phyloP scores from a whole-genome alignment of 2,329 filamentous ascomycete species.

The Epichloe hybrida region DNA sequence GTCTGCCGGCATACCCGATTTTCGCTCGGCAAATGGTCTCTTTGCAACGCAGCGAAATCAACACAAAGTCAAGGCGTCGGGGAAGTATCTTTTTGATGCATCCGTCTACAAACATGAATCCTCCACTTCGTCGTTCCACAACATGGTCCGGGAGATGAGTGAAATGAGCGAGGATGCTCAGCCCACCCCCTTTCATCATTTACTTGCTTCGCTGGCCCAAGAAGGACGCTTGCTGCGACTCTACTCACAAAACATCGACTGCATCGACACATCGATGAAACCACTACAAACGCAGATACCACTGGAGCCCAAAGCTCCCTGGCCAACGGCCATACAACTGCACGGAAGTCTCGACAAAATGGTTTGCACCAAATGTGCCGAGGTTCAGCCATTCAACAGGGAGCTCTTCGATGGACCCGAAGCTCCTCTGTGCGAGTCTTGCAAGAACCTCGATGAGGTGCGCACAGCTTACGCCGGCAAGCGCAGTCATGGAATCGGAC shows the following conservation, averaged over 20 bases:
- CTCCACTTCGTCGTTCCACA: conserved; percentile 82
- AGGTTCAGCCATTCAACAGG: conserved; percentile 62
- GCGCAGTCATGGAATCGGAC: conserved; percentile 84
- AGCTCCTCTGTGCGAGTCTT: conserved; percentile 66
- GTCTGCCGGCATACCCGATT: conserved; percentile 92
- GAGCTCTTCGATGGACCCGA: conserved; percentile 73
- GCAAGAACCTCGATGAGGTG: conserved; percentile 59
- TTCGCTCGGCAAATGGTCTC: conserved; percentile 79
- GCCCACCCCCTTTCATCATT: conserved; percentile 83
- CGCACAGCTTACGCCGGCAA: conserved; percentile 68
- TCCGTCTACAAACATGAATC: conserved; percentile 90
- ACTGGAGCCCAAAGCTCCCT: conserved; percentile 69
- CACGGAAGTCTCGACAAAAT: conserved; percentile 92
- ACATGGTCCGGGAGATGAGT: conserved; percentile 89
- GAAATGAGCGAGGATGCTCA: conserved; percentile 61
- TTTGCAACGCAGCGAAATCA: conserved; percentile 76
- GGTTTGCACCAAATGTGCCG: conserved; percentile 87
- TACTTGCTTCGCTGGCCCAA: conserved; percentile 77
- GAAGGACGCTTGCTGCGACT: conserved; percentile 79
- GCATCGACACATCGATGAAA: conserved; percentile 72
- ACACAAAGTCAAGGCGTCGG: conserved; percentile 78
- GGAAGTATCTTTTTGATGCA: conserved; percentile 92
- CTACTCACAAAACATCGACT: conserved; percentile 95
- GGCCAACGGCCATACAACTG: conserved; percentile 86
- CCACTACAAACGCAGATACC: conserved; percentile 73